Evolutionary conservation across 202 grass and related monocot species (phyloP).

Genomic region (Saccharum hybrid): DNA sequence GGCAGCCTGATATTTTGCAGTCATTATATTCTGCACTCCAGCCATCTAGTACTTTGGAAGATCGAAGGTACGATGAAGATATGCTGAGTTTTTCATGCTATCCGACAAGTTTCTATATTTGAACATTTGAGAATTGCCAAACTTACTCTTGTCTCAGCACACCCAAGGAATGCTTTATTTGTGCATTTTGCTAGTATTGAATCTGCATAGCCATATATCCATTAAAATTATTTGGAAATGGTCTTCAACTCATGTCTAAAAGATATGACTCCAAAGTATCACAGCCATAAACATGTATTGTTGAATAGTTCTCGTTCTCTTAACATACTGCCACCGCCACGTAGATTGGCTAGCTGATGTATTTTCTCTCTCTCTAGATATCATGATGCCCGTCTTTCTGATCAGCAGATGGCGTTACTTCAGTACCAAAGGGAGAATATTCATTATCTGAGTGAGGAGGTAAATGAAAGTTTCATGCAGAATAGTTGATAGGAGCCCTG

Average conservation of each 20-base stretch:
- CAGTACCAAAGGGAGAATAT: constrained; percentile 99
- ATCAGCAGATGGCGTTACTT: constrained; percentile 96
- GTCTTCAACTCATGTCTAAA: constrained; percentile 19
- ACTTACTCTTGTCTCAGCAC: constrained; percentile 21
- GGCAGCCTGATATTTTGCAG: constrained; percentile 81
- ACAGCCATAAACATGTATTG: background rate
- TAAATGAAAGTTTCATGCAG: constrained; percentile 39
- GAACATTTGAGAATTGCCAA: constrained; percentile 15
- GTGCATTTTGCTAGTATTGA: constrained; percentile 11
- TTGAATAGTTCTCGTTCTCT: constrained; percentile 20
- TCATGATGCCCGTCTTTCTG: constrained; percentile 87
- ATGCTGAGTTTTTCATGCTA: background rate
- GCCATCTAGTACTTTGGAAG: constrained; percentile 81
- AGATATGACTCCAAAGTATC: constrained; percentile 21
- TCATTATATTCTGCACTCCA: constrained; percentile 95
- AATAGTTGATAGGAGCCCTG: background rate
- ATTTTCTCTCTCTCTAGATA: constrained; percentile 54
- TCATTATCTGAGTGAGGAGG: constrained; percentile 99
- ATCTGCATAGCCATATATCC: background rate
- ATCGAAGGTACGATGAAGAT: constrained; percentile 63
- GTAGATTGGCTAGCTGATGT: constrained; percentile 23
- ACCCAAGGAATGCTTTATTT: background rate
- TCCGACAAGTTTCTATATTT: background rate
- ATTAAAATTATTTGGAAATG: constrained; percentile 36
- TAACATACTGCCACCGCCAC: background rate